Evolutionary conservation across 108 stramenopile species (phyloP), one percentile per base, ranked within the genome.

Genomic region (Schizochytrium sp.): DNA sequence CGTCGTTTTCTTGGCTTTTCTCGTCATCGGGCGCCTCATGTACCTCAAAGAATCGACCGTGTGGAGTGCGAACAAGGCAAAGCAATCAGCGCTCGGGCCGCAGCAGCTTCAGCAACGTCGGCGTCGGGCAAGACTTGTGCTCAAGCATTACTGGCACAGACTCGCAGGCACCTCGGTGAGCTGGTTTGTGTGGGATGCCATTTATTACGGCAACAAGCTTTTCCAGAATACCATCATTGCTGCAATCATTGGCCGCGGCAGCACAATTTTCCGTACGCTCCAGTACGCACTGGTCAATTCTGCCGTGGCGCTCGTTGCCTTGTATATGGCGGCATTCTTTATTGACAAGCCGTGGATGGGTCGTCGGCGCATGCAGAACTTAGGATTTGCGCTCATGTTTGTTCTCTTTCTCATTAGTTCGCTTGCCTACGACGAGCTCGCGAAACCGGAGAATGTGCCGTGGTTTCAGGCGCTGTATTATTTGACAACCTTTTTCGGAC

Each of bases 111-210:
- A 34, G 34, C 34, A 34, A 34, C 34, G 34, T 34, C 34, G 60
- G 8, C 51, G 88, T n/a, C 5, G 8, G 21, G 16, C 51, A 60
- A 8, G 1, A 23, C 63, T 69, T 41, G 63, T 58, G 16, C 57
- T 87, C 5, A 5, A 58, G 21, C 19, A 58, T 4, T 88, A 83
- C 72, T 23, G 88, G 47, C 48, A 48, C 23, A 45, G 72, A 44
- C 69, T 94, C 45, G 12, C 91, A 25, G 94, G 94, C 44, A 93
- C 93, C 28, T 92, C 93, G 19, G 91, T 90, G 28, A 69, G 90
- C 25, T 94, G 94, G 94, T 94, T 94, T 29, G 44, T 94, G 21
- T 92, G 91, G 43, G 94, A 94, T 71, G 91, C 94, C 23, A 34
- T 72, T 16, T 93, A 92, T 58, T 94, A 94, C 91, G 93, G 91